These are phyloP conservation scores for Calonectria multiphialidica DNA, from an alignment of 2,329 filamentous ascomycete genomes.

Conservation along the genomic window DNA sequence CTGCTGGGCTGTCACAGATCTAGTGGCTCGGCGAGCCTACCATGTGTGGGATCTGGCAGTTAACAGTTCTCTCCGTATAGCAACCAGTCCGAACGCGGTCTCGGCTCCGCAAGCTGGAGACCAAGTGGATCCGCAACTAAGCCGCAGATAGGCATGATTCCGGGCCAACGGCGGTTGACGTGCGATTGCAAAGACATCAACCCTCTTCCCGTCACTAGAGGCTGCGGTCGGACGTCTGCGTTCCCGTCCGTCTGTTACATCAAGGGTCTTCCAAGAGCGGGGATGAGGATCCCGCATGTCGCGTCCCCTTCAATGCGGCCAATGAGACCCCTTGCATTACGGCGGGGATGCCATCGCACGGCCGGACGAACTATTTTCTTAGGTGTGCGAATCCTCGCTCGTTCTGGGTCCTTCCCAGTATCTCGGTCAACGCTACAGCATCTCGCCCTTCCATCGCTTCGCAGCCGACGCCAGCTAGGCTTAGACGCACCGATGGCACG, in stretches of 20 bases:
- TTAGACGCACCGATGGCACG: background rate
- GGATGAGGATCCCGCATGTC: background rate
- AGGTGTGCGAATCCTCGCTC: background rate
- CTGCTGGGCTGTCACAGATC: background rate
- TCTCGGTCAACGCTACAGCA: background rate
- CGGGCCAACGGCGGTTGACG: background rate
- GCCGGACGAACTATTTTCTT: background rate
- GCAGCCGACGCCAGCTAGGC: background rate
- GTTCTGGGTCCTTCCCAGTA: background rate
- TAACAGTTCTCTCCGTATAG: background rate
- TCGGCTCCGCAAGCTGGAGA: background rate
- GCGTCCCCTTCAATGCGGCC: background rate
- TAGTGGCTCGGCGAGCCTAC: background rate
- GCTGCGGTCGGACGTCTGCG: background rate
- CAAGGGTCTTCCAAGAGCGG: background rate
- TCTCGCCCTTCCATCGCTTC: conserved; percentile 1
- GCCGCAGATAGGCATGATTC: background rate
- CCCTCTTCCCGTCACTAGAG: background rate
- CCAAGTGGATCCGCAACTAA: background rate
- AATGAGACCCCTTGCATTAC: background rate
- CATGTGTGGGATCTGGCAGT: background rate
- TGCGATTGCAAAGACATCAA: background rate
- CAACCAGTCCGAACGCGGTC: background rate
- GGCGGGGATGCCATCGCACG: background rate
- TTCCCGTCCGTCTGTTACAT: background rate